Evolutionary conservation across 208 protist genomes (phyloP).

Genomic region (Crithidia brevicula): DNA sequence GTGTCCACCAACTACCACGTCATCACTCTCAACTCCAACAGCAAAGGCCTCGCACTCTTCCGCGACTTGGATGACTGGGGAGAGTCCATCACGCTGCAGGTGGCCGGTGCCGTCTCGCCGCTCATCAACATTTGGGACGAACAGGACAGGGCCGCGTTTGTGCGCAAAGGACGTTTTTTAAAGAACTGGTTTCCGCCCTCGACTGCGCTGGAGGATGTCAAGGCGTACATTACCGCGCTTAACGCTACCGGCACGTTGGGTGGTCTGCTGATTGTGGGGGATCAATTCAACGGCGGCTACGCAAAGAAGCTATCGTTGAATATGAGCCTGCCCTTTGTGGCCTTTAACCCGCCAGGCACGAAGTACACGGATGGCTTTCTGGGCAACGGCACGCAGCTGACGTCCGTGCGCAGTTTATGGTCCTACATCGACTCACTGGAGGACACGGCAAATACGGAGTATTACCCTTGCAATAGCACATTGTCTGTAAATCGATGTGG

Average conservation of each 20-base stretch:
- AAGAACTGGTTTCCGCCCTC: conserved; percentile 71
- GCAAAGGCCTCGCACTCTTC: conserved; percentile 72
- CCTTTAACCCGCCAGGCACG: conserved; percentile 82
- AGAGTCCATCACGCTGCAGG: conserved; percentile 71
- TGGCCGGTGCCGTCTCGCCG: conserved; percentile 67
- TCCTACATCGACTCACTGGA: conserved; percentile 86
- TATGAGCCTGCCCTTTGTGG: conserved; percentile 64
- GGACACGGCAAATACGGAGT: conserved; percentile 59
- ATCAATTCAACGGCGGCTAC: conserved; percentile 92
- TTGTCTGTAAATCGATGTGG: conserved; percentile 65
- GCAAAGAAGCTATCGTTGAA: conserved; percentile 67
- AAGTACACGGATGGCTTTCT: conserved; percentile 47
- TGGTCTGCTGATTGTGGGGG: conserved; percentile 76
- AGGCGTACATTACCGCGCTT: conserved; percentile 50
- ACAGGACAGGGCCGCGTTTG: conserved; percentile 53
- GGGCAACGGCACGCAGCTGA: conserved; percentile 59
- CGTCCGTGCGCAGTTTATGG: conserved; percentile 55
- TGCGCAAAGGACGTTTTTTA: conserved; percentile 60
- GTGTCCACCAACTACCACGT: conserved; percentile 72
- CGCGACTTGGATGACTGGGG: conserved; percentile 84
- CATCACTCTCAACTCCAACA: conserved; percentile 87
- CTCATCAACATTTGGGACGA: conserved; percentile 80
- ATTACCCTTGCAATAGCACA: conserved; percentile 52
- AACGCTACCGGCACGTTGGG: conserved; percentile 16
- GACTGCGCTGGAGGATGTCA: conserved; percentile 56